phyloP scores from a whole-genome alignment of 352 stramenopile genomes.

The Globisporangium abappressorium region DNA sequence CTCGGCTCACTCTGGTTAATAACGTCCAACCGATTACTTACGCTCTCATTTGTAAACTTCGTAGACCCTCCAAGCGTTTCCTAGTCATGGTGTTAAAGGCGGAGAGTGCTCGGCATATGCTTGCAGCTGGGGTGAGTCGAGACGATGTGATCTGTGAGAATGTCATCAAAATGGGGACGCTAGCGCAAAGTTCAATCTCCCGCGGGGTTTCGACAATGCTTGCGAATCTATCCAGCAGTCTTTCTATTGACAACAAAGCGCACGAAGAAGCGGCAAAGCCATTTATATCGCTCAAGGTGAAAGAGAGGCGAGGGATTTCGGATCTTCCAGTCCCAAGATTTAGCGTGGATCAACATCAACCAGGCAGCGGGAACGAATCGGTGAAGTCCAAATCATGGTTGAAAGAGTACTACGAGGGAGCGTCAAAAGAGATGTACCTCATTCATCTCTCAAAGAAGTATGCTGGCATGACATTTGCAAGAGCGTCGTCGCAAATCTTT shows the following conservation, averaged over 20 bases:
- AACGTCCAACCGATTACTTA: not conserved
- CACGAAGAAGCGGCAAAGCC: conserved; percentile 14
- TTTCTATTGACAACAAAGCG: conserved; percentile 53
- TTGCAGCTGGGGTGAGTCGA: conserved; percentile 65
- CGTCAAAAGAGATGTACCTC: conserved; percentile 83
- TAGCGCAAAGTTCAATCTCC: conserved; percentile 75
- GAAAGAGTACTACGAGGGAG: conserved; percentile 76
- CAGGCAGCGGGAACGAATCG: not conserved
- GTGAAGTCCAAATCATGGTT: conserved; percentile 33
- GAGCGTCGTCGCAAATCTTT: conserved; percentile 60
- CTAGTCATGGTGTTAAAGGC: conserved; percentile 75
- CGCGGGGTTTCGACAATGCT: conserved; percentile 84
- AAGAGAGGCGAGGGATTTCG: conserved; percentile 28
- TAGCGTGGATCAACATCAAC: not conserved
- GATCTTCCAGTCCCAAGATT: conserved; percentile 13
- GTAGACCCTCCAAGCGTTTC: conserved; percentile 56
- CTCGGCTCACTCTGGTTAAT: conserved; percentile 4
- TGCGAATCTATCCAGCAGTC: conserved; percentile 75
- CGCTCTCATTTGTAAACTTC: not conserved
- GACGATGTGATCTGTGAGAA: conserved; percentile 88
- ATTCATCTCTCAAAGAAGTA: conserved; percentile 81
- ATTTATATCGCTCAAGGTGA: conserved; percentile 22
- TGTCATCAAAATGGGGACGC: conserved; percentile 83
- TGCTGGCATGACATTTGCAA: conserved; percentile 62
- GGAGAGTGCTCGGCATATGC: conserved; percentile 76